Base-by-base conservation (phyloP, 2,329 filamentous ascomycete species). In the Corniculantispora saksenae region DNA sequence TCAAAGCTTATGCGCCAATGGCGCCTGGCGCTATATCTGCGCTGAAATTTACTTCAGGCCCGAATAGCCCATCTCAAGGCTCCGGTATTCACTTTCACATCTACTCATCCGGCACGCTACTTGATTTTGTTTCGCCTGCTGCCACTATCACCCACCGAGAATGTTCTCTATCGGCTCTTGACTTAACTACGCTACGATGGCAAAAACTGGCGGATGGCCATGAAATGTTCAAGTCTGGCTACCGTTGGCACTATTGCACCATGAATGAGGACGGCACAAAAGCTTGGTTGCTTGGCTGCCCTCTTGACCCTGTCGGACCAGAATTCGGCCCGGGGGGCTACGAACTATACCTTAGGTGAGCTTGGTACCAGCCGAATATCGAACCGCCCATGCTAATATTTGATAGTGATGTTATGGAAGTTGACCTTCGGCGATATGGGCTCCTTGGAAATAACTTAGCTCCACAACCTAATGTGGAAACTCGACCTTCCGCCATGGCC, bases 241-340 rank as follows among this genome's bases (percentile, higher is more conserved):
- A 95, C 76, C 88, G 94, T 66, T 99, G 95, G 95, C 94, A 98
- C 76, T 99, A 99, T 75, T 98, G 95, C 76, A 97, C 93, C 3
- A 91, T 97, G 79, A 96, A 97, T 74, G 90, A 95, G 67, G 92
- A 97, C 71, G 94, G 94, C 7, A 97, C 95, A 8, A 97, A 97
- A 75, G 95, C 93, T 9, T 99, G 95, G 94, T 83, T 99, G 27
- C 84, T 99, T n/a, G 95, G 95, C 10, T 97, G 93, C 72, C 91
- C 91, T 2, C 90, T 91, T 3, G 93, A 97, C 68, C 80, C 84
- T 48, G 80, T 84, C 21, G 82, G 85, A 8, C 87, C 89, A 56
- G 90, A 90, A 47, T 82, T 89, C 19, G 89, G 86, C 1, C 84
- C 86, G 17, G 90, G 88, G 65, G 88, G 87, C 3, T 89, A 93